phyloP scores from a whole-genome alignment of 2,329 filamentous ascomycete species.

The Penicillium sp. region DNA sequence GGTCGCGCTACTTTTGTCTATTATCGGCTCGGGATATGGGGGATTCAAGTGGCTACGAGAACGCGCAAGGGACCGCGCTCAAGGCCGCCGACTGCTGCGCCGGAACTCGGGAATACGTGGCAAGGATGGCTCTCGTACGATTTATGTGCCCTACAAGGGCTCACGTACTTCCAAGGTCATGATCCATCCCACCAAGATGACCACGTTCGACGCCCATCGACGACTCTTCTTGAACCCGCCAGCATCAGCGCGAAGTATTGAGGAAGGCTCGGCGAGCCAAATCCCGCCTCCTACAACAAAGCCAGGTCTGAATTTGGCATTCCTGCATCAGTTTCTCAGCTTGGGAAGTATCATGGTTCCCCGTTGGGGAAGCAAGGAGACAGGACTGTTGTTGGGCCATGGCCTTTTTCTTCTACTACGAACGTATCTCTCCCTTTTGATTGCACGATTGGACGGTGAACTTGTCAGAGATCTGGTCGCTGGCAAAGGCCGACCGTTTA shows the following conservation, averaged over 20 bases:
- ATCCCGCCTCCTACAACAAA: conserved; percentile 89
- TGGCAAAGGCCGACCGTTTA: conserved; percentile 83
- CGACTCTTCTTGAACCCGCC: conserved; percentile 90
- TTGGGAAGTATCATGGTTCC: conserved; percentile 97
- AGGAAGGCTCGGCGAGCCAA: conserved; percentile 58
- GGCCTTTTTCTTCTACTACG: conserved; percentile 84
- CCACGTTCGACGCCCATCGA: conserved; percentile 95
- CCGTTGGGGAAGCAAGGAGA: conserved; percentile 92
- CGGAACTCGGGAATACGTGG: conserved; percentile 90
- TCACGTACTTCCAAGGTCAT: conserved; percentile 76
- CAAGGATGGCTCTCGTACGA: conserved; percentile 91
- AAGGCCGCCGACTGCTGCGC: conserved; percentile 76
- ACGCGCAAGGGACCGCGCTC: conserved; percentile 73
- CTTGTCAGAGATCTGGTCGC: conserved; percentile 96
- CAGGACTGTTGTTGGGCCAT: conserved; percentile 83
- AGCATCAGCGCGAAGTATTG: conserved; percentile 72
- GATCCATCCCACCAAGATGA: conserved; percentile 83
- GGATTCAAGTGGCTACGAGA: conserved; percentile 74
- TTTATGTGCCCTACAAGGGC: conserved; percentile 91
- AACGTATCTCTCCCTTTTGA: conserved; percentile 90
- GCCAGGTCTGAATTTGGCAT: conserved; percentile 90
- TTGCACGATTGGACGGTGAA: conserved; percentile 89
- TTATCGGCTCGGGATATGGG: conserved; percentile 76
- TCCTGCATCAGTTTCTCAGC: conserved; percentile 94
- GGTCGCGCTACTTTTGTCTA: conserved; percentile 71